A percentile compares a stretch with the other conserved stretches of the same genome.
These are phyloP conservation scores for Fusarium hostae DNA, from an alignment of 2,329 filamentous ascomycete species.

Conservation along the genomic window DNA sequence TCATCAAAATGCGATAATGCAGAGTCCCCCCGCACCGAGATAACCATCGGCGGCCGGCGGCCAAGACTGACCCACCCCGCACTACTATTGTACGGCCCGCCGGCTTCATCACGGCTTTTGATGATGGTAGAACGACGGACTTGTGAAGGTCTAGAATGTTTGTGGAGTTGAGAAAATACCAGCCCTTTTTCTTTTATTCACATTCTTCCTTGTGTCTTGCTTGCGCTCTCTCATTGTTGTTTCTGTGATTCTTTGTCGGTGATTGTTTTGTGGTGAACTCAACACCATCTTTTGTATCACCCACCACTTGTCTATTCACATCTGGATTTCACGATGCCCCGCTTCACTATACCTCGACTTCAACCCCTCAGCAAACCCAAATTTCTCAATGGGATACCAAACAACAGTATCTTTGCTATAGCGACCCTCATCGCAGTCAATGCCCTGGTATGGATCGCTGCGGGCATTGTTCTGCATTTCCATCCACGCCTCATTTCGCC, in stretches of 20 bases:
- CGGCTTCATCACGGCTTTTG: slow-evolving; percentile 4
- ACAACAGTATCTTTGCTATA: slow-evolving; percentile 61
- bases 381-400: slow-evolving; percentile 48
- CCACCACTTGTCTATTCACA: not conserved
- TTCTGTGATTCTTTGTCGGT: not conserved
- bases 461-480: slow-evolving; percentile 63
- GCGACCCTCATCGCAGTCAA: slow-evolving; percentile 62
- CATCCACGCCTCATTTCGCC: slow-evolving; percentile 76
- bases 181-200: not conserved
- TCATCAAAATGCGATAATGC: slow-evolving; percentile 3
- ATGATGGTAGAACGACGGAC: slow-evolving; percentile 2
- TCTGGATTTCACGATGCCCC: slow-evolving; percentile 22
- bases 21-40: slow-evolving; percentile 6
- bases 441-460: slow-evolving; percentile 63
- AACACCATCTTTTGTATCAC: slow-evolving; percentile 2
- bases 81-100: not conserved
- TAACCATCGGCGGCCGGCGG: slow-evolving; percentile 17
- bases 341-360: slow-evolving; percentile 30
- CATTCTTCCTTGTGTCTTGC: not conserved
- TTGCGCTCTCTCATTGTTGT: not conserved
- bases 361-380: slow-evolving; percentile 41
- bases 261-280: not conserved
- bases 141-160: slow-evolving; percentile 1
- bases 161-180: not conserved
- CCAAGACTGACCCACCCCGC: slow-evolving; percentile 11